Conservation (phyloP, 148 eudicot genomes). For the Rhododendron molle region DNA sequence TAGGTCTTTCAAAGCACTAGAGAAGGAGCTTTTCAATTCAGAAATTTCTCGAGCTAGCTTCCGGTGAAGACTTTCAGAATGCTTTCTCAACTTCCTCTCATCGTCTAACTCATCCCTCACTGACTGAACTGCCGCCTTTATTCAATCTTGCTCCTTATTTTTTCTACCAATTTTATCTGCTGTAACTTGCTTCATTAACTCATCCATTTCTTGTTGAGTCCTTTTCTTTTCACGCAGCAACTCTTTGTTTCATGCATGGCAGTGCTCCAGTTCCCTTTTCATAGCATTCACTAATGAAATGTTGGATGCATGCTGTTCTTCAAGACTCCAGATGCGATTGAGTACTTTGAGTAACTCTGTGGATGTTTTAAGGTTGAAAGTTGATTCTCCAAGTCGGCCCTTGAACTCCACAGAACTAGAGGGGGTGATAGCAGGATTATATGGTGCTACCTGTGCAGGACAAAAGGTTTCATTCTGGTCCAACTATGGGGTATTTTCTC, state of each 20-base stretch:
- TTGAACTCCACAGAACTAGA: slow-evolving; percentile 48
- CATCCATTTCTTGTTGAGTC: slow-evolving; percentile 50
- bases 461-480: background rate
- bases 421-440: slow-evolving; percentile 46
- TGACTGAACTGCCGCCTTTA: slow-evolving; percentile 47
- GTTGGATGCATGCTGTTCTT: slow-evolving; percentile 69
- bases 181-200: slow-evolving; percentile 41
- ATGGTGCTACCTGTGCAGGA: slow-evolving; percentile 55
- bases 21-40: slow-evolving; percentile 49
- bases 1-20: slow-evolving; percentile 50
- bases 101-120: slow-evolving; percentile 58
- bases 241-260: slow-evolving; percentile 43
- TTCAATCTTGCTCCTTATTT: slow-evolving; percentile 48
- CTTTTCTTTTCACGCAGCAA: slow-evolving; percentile 61
- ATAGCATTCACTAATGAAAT: slow-evolving; percentile 50
- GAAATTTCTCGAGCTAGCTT: slow-evolving; percentile 68
- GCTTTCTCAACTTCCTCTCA: slow-evolving; percentile 61
- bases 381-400: slow-evolving; percentile 43
- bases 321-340: slow-evolving; percentile 83
- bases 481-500: background rate
- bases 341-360: slow-evolving; percentile 73
- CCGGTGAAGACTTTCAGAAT: slow-evolving; percentile 61
- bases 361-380: slow-evolving; percentile 62
- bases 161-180: slow-evolving; percentile 34
- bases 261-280: slow-evolving; percentile 51